phyloP scores from a whole-genome alignment of 1,284 basidiomycete genomes.

The Rhodofomes roseus region DNA sequence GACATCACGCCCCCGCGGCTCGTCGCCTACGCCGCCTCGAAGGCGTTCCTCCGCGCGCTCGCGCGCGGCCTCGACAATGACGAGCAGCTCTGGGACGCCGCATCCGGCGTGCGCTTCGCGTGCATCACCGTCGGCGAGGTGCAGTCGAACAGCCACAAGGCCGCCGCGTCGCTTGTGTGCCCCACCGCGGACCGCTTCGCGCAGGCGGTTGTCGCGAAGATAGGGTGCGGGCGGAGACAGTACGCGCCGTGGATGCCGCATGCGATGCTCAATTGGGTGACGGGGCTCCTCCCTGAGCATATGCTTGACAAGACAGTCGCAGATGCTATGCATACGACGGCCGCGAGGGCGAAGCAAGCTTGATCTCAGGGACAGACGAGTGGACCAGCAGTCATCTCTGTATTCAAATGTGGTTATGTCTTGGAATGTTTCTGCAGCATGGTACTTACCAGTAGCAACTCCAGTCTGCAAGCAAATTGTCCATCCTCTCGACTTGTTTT shows the following conservation, averaged over 20 bases:
- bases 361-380: no score
- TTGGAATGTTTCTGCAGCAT: neutral
- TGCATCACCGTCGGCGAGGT: slow-evolving; percentile 24
- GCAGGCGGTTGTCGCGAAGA: slow-evolving; percentile 13
- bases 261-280: slow-evolving; percentile 11
- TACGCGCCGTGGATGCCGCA: slow-evolving; percentile 20
- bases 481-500: no score
- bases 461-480: no score
- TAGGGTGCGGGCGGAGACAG: slow-evolving; percentile 17
- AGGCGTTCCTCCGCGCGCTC: slow-evolving; percentile 24
- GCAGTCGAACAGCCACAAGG: slow-evolving; percentile 13
- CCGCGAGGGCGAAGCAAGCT: neutral
- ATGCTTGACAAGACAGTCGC: slow-evolving; percentile 11
- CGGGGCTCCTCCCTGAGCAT: slow-evolving; percentile 10
- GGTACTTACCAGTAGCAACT: no score
- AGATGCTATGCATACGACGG: slow-evolving; percentile 11
- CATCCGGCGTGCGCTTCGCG: slow-evolving; percentile 22
- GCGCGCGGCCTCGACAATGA: slow-evolving; percentile 23
- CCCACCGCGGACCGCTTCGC: slow-evolving; percentile 20
- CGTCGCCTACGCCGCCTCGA: slow-evolving; percentile 23
- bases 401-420: no score
- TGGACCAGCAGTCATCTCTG: no score
- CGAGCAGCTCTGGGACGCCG: slow-evolving; percentile 19
- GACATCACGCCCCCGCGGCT: slow-evolving; percentile 24
- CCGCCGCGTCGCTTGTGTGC: slow-evolving; percentile 11